Base-by-base conservation (phyloP, 2,329 filamentous ascomycete species). In the Xylaria sp. region DNA sequence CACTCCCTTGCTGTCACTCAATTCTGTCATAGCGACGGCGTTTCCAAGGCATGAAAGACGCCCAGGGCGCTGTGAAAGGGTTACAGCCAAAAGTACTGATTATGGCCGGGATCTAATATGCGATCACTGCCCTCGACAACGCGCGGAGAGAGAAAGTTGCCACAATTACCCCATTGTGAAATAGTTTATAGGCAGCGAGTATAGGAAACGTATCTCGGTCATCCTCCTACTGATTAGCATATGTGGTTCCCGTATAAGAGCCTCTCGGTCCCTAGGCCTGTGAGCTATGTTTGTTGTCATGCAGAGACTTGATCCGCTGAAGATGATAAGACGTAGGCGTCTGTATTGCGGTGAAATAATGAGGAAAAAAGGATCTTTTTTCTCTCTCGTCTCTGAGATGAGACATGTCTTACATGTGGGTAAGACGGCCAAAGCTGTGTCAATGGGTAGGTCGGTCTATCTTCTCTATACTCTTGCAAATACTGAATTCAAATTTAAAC, bases 91-190 rank as follows among this genome's bases (percentile, higher is more conserved):
- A 74, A 68, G 63, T 78, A 78, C 57, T 77, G 79, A 58, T 72
- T 72, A 32, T 69, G 66, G 39, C 74, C 74, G 59, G 77, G 78
- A 48, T 64, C 74, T 12, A 77, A 69, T 10, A 74, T 78, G 15
- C 76, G 74, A 44, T 75, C 69, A 18, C 61, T 69, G 46, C 76
- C 68, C 15, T 76, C 34, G 12, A 76, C 34, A 70, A 6, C 77
- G 39, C 77, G 39, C 78, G 79, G 39, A 79, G 74, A 62, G 77
- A 76, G 32, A 62, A 78, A 76, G 32, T 74, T 69, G 41, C 68
- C 34, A 10, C 34, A 8, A 37, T 37, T 37, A 37, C 77, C 72
- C 65, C 65, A 41, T 13, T n/a, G 25, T 25, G 25, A 6, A 12
- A 63, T 52, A 69, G 58, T 66, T 74, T 72, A 63, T 65, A 64